phyloP scores from a whole-genome alignment of 371 early-diverging fungal genomes.

The Funneliformis caledonium region DNA sequence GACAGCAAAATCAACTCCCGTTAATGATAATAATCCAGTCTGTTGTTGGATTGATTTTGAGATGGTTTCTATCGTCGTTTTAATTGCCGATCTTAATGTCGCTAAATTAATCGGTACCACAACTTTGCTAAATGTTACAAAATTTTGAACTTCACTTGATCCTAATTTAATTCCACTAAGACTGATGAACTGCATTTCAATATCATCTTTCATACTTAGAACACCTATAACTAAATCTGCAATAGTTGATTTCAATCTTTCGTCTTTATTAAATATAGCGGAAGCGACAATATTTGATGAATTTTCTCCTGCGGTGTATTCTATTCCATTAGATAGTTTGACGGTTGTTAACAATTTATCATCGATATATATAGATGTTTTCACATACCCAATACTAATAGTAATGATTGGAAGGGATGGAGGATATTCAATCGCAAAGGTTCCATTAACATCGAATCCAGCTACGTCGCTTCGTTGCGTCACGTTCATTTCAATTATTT shows the following conservation, averaged over 20 bases:
- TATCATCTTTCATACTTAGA: not conserved
- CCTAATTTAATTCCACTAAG: not conserved
- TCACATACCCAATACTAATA: not conserved
- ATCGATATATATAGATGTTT: not conserved
- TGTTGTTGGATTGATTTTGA: conserved; percentile 1
- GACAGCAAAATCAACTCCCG: not conserved
- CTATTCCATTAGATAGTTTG: not conserved
- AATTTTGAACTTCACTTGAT: not conserved
- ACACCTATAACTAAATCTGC: not conserved
- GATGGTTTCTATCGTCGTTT: not conserved
- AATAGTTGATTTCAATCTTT: not conserved
- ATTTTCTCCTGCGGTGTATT: not conserved
- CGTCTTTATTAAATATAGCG: not conserved
- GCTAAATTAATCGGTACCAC: not conserved
- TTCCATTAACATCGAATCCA: not conserved
- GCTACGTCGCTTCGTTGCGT: not conserved
- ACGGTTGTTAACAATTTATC: not conserved
- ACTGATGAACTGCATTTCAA: not conserved
- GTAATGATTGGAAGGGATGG: not conserved
- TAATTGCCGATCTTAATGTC: not conserved
- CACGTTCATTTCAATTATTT: not conserved
- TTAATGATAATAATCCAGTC: not conserved
- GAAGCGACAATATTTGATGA: not conserved
- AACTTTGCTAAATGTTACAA: not conserved
- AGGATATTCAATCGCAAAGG: not conserved